Percentiles rank a stretch among this genome's conserved stretches.
Conservation (phyloP, 176 grass and related monocot genomes). For the Melocanna baccifera region DNA sequence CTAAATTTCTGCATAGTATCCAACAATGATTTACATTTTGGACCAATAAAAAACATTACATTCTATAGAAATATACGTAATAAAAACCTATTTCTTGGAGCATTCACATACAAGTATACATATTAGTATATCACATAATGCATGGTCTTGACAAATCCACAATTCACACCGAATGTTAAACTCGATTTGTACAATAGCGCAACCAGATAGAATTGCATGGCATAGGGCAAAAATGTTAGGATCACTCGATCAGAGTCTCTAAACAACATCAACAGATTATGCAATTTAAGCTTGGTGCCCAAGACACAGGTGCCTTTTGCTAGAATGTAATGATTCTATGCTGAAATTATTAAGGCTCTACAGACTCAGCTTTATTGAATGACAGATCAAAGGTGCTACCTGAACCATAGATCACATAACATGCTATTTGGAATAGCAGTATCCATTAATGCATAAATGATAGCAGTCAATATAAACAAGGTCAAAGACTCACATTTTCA, state of each 20-base stretch:
- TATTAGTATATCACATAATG: too few relatives aligned
- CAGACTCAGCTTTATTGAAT: not conserved
- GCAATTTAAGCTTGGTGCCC: not conserved
- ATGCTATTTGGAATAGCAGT: not conserved
- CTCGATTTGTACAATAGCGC: not conserved
- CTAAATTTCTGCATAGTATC: constrained; percentile 59
- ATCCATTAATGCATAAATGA: not conserved
- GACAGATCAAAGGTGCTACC: not conserved
- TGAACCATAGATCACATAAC: not conserved
- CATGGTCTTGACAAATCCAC: too few relatives aligned
- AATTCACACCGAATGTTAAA: too few relatives aligned
- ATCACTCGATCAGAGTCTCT: too few relatives aligned
- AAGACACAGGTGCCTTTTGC: not conserved
- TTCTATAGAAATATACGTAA: not conserved
- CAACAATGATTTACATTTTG: too few relatives aligned
- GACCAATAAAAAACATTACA: not conserved
- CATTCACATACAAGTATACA: too few relatives aligned
- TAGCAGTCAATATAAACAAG: not conserved
- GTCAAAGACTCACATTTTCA: constrained; percentile 2
- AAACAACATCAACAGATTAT: too few relatives aligned
- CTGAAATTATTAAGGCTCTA: not conserved
- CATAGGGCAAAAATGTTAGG: not conserved
- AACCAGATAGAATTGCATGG: not conserved
- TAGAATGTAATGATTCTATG: not conserved
- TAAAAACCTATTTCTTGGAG: not conserved